Evolutionary conservation across 495 filamentous ascomycete species (phyloP), one percentile per base, ranked within the genome.

Genomic region (Penicillium soppii): DNA sequence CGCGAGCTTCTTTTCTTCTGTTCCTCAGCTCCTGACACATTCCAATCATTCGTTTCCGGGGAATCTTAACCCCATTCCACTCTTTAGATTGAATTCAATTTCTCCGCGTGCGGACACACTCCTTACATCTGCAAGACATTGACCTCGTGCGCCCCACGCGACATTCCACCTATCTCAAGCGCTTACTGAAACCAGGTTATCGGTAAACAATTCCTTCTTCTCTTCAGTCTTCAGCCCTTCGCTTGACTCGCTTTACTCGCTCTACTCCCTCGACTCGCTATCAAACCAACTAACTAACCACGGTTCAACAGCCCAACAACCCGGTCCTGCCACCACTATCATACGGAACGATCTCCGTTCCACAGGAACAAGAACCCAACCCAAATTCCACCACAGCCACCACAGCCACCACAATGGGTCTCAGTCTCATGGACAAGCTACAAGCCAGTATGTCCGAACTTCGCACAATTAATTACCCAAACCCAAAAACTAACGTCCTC

Each of bases 341-440:
- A n/a, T n/a, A n/a, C n/a, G n/a, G n/a, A n/a, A n/a, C n/a, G n/a
- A n/a, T n/a, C n/a, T n/a, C n/a, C n/a, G n/a, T n/a, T 42, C 16
- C 5, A 19, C 10, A 36, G 23, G 8, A 43, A 19, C 25, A 5
- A 30, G 26, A 15, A 43, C 15, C 27, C 23, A 17, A 7, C 17
- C 17, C 41, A 42, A 42, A 1, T 27, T 27, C 12, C 23, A 15
- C 5, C 7, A 15, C n/a, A 7, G 3, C 8, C 15, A n/a, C 6
- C 23, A 19, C 40, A 43, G 27, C 23, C 40, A 16, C 19, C 40
- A 43, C 41, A 43, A 43, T 43, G n/a, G n/a, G n/a, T n/a, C n/a
- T n/a, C n/a, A n/a, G 78, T 61, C 65, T 81, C 64, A 69, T 82
- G 43, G 77, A 80, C 48, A 82, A 82, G 44, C 63, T 82, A 46